Percentiles rank a stretch among this genome's conserved stretches.
These are phyloP conservation scores for Coemansia sp. DNA, from an alignment of 192 early-diverging fungal genomes.

Conservation along the genomic window DNA sequence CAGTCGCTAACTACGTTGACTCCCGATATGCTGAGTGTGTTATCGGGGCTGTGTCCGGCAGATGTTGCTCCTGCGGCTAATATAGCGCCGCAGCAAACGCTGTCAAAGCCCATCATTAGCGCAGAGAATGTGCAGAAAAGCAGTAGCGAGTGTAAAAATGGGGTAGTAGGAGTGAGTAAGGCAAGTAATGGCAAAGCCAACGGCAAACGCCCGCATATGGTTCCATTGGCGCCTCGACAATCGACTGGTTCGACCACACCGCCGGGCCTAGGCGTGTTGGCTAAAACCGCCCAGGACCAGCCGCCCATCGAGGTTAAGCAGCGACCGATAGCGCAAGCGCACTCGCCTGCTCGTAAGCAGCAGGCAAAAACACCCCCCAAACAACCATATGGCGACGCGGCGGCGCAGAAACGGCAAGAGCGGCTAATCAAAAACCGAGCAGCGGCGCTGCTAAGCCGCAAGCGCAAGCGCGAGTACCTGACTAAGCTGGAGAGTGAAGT, in stretches of 20 bases:
- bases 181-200: background rate
- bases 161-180: background rate
- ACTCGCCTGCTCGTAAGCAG: conserved; percentile 10
- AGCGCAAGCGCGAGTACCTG: conserved; percentile 87
- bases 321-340: conserved; percentile 26
- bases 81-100: conserved; percentile 46
- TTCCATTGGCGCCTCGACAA: background rate
- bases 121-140: conserved; percentile 27
- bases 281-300: conserved; percentile 42
- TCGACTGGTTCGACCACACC: conserved; percentile 27
- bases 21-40: conserved; percentile 21
- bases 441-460: conserved; percentile 80
- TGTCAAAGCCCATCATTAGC: conserved; percentile 11
- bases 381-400: conserved; percentile 13
- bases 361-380: background rate
- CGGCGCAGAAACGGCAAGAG: conserved; percentile 73
- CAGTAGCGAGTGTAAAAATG: background rate
- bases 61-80: conserved; percentile 6
- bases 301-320: conserved; percentile 17
- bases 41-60: conserved; percentile 5
- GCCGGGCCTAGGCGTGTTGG: conserved; percentile 40
- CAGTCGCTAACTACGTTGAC: conserved; percentile 10
- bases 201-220: conserved; percentile 3
- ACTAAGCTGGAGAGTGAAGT: conserved; percentile 73
- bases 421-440: conserved; percentile 91